phyloP scores from a whole-genome alignment of 441 rosid species.

The Gossypium gossypioides region DNA sequence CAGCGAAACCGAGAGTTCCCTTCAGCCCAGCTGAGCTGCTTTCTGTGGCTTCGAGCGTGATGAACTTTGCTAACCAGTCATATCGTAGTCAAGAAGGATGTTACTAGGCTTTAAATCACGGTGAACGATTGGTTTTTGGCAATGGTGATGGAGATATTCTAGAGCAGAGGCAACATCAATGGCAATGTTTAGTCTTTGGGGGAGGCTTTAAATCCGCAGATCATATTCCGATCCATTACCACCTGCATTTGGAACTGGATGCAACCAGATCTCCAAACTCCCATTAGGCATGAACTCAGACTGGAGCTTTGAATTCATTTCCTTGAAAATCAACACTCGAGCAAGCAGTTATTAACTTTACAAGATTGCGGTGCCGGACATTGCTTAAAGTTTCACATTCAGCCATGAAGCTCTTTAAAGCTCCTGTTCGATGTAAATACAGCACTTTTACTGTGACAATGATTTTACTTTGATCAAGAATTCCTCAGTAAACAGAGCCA shows the following conservation, averaged over 20 bases:
- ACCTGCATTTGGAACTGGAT: background rate
- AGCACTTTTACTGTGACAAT: constrained; percentile 4
- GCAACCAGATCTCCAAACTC: constrained; percentile 7
- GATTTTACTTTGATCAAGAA: background rate
- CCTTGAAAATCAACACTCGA: constrained; percentile 5
- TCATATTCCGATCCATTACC: background rate
- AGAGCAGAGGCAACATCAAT: constrained; percentile 12
- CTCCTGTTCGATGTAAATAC: background rate
- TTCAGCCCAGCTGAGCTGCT: background rate
- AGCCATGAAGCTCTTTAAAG: constrained; percentile 6
- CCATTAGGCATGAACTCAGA: background rate
- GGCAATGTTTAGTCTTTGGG: constrained; percentile 1
- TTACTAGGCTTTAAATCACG: constrained; percentile 9
- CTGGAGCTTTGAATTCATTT: constrained; percentile 7
- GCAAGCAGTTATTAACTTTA: constrained; percentile 7
- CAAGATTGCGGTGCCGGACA: background rate
- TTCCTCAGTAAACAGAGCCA: constrained; percentile 26
- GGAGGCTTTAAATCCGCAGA: background rate
- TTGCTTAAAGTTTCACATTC: background rate
- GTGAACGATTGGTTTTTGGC: constrained; percentile 5
- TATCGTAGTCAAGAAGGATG: background rate
- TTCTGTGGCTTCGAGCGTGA: background rate
- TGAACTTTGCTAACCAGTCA: constrained; percentile 2
- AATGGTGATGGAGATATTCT: background rate
- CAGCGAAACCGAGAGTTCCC: constrained; percentile 3